phyloP scores from a whole-genome alignment of 257 asterid genomes.

The Galeopsis tetrahit region DNA sequence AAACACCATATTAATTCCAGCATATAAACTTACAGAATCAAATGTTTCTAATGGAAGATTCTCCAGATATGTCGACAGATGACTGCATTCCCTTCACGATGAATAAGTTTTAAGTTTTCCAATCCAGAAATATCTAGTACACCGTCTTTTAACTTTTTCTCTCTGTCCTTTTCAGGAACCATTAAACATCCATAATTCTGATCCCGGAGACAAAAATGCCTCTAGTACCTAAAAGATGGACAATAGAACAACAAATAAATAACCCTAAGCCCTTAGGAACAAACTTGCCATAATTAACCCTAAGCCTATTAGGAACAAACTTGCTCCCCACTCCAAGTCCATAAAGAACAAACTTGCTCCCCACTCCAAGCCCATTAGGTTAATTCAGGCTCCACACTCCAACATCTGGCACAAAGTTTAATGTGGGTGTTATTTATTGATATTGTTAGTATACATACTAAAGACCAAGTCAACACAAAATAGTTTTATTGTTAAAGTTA shows the following conservation, averaged over 20 bases:
- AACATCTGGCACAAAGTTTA: no score
- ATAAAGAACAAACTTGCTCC: no score
- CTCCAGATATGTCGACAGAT: conserved; percentile 92
- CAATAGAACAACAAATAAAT: conserved; percentile 24
- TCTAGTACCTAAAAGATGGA: conserved; percentile 67
- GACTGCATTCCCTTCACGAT: conserved; percentile 92
- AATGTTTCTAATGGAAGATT: conserved; percentile 91
- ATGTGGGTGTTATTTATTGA: no score
- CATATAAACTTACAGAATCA: conserved; percentile 84
- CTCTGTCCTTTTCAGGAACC: conserved; percentile 86
- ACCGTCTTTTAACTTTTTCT: conserved; percentile 82
- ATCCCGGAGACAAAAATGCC: conserved; percentile 86
- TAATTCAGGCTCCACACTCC: no score
- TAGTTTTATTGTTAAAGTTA: no score
- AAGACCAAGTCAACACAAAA: no score
- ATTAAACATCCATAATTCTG: conserved; percentile 96
- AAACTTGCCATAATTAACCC: no score
- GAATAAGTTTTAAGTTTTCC: conserved; percentile 81
- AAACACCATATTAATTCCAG: conserved; percentile 19
- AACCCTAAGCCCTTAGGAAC: no score
- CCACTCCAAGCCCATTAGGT: no score
- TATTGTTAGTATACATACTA: no score
- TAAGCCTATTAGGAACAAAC: no score
- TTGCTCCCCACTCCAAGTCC: no score
- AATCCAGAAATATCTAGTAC: conserved; percentile 86